A percentile compares a stretch with the other conserved stretches of the same genome.
phyloP scores from a whole-genome alignment of 441 rosid genomes.

The Hura crepitans region DNA sequence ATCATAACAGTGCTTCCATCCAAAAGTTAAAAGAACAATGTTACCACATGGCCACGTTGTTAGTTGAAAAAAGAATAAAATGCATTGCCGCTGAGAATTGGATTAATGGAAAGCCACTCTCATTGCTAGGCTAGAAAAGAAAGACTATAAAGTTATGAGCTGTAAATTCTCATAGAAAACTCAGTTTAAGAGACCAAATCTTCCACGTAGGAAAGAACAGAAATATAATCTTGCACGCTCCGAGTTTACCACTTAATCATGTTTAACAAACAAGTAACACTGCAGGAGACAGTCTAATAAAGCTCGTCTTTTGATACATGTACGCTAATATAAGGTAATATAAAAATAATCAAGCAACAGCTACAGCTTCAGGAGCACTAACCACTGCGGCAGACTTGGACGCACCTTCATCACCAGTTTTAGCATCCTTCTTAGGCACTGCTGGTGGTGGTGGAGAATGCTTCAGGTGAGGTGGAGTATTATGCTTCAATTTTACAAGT shows the following conservation, averaged over 20 bases:
- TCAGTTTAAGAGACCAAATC: constrained; percentile 1
- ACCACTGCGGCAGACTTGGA: constrained; percentile 19
- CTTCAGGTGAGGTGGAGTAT: constrained; percentile 63
- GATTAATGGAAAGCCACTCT: too few species aligned
- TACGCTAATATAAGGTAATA: constrained; percentile 4
- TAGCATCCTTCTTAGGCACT: constrained; percentile 34
- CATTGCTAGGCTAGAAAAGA: neutral
- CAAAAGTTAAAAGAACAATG: neutral
- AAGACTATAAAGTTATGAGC: neutral
- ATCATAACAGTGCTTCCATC: neutral
- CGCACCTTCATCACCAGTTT: constrained; percentile 22
- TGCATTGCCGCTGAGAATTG: too few species aligned
- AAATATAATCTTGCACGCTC: neutral
- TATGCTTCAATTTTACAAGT: constrained; percentile 65
- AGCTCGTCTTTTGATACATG: neutral
- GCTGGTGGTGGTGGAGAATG: constrained; percentile 47
- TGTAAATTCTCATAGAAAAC: neutral
- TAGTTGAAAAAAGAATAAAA: too few species aligned
- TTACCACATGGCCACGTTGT: too few species aligned
- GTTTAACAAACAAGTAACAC: neutral
- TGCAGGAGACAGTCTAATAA: neutral
- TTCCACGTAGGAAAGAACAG: constrained; percentile 3
- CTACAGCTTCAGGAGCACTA: constrained; percentile 37
- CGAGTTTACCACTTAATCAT: neutral
- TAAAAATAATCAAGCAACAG: constrained; percentile 38